phyloP scores from a whole-genome alignment of 108 stramenopile genomes.

The Conticribra guillardii region DNA sequence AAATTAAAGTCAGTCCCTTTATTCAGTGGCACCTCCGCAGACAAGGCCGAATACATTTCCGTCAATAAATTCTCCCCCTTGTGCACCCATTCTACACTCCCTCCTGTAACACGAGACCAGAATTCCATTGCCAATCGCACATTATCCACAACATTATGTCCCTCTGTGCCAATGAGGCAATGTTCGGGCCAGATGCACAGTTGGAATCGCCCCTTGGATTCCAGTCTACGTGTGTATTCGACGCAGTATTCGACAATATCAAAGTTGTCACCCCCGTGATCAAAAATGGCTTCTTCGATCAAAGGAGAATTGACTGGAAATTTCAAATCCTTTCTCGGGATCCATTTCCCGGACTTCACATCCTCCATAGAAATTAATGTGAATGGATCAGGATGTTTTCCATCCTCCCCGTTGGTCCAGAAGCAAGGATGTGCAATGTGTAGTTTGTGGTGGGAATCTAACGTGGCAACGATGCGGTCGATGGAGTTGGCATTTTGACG shows the following conservation, averaged over 20 bases:
- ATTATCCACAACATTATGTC: constrained; percentile 67
- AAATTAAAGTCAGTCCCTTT: constrained; percentile 59
- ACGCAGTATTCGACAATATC: constrained; percentile 57
- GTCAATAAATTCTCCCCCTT: constrained; percentile 92
- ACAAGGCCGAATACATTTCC: constrained; percentile 91
- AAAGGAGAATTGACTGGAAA: constrained; percentile 1
- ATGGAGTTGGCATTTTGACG: constrained; percentile 49
- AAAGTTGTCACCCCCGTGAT: constrained; percentile 14
- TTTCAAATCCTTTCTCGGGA: constrained; percentile 16
- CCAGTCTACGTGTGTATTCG: constrained; percentile 73
- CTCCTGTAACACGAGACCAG: constrained; percentile 67
- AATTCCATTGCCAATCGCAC: constrained; percentile 67
- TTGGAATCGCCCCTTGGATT: constrained; percentile 70
- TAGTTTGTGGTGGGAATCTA: constrained; percentile 89
- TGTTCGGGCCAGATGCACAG: constrained; percentile 97
- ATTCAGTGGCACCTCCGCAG: constrained; percentile 86
- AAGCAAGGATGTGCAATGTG: constrained; percentile 95
- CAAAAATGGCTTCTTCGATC: constrained; percentile 44
- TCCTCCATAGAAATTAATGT: constrained; percentile 72
- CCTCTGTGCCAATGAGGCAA: constrained; percentile 85
- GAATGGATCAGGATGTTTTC: constrained; percentile 75
- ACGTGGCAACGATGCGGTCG: constrained; percentile 83
- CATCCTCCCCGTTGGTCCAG: constrained; percentile 57
- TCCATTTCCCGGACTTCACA: constrained; percentile 31
- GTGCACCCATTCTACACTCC: constrained; percentile 68